Percentiles rank a stretch among this genome's conserved stretches.
Evolutionary conservation across 805 yeast genomes (phyloP).

Genomic region (Schizosaccharomyces octosporus): DNA sequence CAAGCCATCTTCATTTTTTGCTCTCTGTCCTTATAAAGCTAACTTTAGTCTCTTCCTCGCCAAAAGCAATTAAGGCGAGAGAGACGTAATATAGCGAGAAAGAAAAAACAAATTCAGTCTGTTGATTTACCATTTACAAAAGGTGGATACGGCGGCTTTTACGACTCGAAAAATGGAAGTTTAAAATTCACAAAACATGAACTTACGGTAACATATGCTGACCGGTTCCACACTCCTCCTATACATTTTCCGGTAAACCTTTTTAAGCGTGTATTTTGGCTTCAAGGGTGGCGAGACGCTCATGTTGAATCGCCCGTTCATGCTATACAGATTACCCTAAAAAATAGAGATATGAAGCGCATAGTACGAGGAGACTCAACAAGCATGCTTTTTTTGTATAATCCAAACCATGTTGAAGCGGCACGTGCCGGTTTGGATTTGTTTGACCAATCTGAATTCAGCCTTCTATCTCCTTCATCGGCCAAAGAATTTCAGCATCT

Average conservation of each 20-base stretch:
- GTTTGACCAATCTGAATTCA: background rate
- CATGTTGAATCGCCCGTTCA: background rate
- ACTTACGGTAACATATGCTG: background rate
- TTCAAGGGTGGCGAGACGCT: background rate
- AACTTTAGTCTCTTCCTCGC: no score
- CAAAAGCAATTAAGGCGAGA: no score
- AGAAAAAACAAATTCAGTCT: background rate
- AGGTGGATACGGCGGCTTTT: conserved; percentile 1
- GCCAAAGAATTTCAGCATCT: background rate
- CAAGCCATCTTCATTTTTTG: no score
- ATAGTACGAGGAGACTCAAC: background rate
- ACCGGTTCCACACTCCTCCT: background rate
- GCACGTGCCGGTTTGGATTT: background rate
- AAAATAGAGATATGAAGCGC: background rate
- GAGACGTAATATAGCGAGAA: background rate
- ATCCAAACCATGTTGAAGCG: background rate
- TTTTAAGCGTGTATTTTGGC: background rate
- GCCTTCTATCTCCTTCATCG: background rate
- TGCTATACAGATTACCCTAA: background rate
- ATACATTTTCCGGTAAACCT: background rate
- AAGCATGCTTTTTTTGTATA: background rate
- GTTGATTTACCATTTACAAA: background rate
- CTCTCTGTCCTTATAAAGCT: no score
- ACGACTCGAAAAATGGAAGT: background rate
- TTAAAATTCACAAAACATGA: background rate